Conservation (phyloP, 345 rosid genomes). For the Laguncularia racemosa region DNA sequence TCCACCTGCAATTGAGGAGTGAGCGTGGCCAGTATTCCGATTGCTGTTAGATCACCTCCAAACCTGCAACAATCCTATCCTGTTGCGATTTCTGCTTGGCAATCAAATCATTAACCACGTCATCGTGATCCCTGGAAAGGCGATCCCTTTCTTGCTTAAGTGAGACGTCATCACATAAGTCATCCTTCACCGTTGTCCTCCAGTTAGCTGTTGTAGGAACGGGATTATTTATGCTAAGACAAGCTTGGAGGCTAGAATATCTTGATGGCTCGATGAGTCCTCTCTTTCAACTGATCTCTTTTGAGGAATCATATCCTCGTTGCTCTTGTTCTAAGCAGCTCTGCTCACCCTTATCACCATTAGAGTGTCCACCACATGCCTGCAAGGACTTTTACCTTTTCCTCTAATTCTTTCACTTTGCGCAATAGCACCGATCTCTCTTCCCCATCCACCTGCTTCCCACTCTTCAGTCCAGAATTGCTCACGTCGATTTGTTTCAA, state of each 20-base stretch:
- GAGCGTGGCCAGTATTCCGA: too few species aligned
- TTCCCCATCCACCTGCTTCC: constrained; percentile 34
- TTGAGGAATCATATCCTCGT: constrained; percentile 28
- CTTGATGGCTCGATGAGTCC: constrained; percentile 22
- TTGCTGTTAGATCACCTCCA: too few species aligned
- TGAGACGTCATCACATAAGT: too few species aligned
- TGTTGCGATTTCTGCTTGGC: too few species aligned
- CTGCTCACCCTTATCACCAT: constrained; percentile 17
- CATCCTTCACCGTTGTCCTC: too few species aligned
- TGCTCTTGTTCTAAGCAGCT: constrained; percentile 24
- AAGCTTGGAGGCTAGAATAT: constrained; percentile 23
- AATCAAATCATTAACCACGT: too few species aligned
- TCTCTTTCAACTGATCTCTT: constrained; percentile 28
- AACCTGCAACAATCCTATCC: too few species aligned
- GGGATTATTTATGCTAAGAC: constrained; percentile 11
- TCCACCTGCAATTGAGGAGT: too few species aligned
- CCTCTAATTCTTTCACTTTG: constrained; percentile 35
- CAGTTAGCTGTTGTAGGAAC: too few species aligned
- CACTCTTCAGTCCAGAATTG: constrained; percentile 21
- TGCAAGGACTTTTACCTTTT: constrained; percentile 31
- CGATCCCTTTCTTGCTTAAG: too few species aligned
- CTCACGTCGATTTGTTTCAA: constrained; percentile 36
- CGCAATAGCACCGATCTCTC: constrained; percentile 18
- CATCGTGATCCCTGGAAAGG: too few species aligned
- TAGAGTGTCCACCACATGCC: constrained; percentile 16